Conservation (phyloP, 371 early-diverging fungal species). For the Zancudomyces culisetae region DNA sequence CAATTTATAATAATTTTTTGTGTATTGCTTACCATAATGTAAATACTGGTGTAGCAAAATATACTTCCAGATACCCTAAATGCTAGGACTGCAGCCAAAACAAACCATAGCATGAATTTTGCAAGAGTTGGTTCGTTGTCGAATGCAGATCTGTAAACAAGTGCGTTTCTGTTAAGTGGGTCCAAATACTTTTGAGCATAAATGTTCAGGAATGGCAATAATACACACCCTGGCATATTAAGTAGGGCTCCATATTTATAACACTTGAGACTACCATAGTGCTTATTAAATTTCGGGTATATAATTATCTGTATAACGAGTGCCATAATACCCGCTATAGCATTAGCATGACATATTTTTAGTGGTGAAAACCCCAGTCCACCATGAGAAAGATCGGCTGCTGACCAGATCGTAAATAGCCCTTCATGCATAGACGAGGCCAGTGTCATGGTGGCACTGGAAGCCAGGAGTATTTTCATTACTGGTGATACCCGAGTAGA, state of each 20-base stretch:
- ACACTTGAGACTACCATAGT: slow-evolving; percentile 27
- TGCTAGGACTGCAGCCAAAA: neutral
- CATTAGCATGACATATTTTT: slow-evolving; percentile 36
- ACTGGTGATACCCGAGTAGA: neutral
- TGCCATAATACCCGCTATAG: slow-evolving; percentile 31
- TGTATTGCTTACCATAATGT: slow-evolving; percentile 1
- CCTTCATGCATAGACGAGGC: slow-evolving; percentile 57
- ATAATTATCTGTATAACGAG: slow-evolving; percentile 32
- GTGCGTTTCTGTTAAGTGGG: no score
- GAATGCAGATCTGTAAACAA: no score
- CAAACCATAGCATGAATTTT: neutral
- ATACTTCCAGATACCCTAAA: neutral
- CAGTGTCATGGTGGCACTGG: slow-evolving; percentile 29
- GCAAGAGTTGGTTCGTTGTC: no score
- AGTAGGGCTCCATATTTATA: slow-evolving; percentile 27
- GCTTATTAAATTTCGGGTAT: slow-evolving; percentile 30
- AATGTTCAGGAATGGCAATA: slow-evolving; percentile 18
- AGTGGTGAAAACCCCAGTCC: slow-evolving; percentile 35
- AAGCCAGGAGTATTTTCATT: slow-evolving; percentile 6
- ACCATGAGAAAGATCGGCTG: slow-evolving; percentile 29
- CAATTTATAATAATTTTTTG: neutral
- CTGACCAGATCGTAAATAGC: slow-evolving; percentile 41
- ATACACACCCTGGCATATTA: slow-evolving; percentile 24
- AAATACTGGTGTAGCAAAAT: neutral
- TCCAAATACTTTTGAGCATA: neutral